Base-by-base conservation (phyloP, 1,284 basidiomycete genomes). In the Microbotryum scabiosae region DNA sequence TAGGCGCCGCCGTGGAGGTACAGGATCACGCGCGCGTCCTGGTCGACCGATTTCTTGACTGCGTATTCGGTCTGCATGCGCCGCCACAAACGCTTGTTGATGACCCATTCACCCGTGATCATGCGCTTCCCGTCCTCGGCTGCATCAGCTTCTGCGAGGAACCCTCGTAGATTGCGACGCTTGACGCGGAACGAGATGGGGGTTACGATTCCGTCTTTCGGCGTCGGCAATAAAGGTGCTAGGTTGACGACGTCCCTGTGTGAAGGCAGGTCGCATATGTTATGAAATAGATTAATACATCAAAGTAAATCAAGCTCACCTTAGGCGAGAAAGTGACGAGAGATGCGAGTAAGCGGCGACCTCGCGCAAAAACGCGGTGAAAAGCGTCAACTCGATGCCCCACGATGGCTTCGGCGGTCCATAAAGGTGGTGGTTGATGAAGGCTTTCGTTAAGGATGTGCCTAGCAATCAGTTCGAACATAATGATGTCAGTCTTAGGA, bases 1-100 rank as follows among this genome's bases (percentile, higher is more conserved):
- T 97, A 97, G 54, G 93, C 93, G 53, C 90, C 94, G 57, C 94
- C 96, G 72, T 98, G 96, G 21, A 97, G 81, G 73, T 92, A 98
- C 43, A 97, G 81, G 36, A 97, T 85, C 41, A 97, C 87, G 54
- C 86, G 82, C 65, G 93, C 89, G 65, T 84, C 85, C 45, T 59
- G 56, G 6, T 28, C 46, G 14, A 51, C 59, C 30, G 52, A 58
- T 51, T 62, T 61, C 44, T 54, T 57, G 36, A 36, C n/a, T 36
- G 51, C 56, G 54, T 90, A 90, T 71, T 97, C 91, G 5, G 82
- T 77, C 73, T 97, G 92, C 65, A 97, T 79, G 23, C 85, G 79
- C 67, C 85, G 85, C 92, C 93, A 97, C 1, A 93, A 84, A 67
- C 84, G 84, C 74, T 88, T 88, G 52, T 90, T 90, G 18, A 97